Base-by-base conservation (phyloP, 768 basidiomycete species). In the Russula abietina region DNA sequence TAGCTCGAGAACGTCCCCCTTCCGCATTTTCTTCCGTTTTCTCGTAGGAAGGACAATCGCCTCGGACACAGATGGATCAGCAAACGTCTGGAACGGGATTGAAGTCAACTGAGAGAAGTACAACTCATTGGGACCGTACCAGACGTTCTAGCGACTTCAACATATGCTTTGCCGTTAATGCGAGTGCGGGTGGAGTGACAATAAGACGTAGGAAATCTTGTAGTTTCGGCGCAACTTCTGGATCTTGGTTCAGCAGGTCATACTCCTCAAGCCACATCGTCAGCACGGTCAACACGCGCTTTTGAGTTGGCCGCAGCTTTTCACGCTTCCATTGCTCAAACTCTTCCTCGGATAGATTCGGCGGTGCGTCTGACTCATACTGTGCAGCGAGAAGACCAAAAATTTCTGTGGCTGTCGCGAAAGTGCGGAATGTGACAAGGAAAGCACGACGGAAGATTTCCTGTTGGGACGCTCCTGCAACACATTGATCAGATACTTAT, bases 361-460 rank as follows among this genome's bases (percentile, higher is more conserved):
- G 69, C 39, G 82, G 80, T 11, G 72, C 74, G 43, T 79, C 76
- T 70, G 84, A 79, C 59, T 80, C 74, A 74, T 86, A 93, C 17
- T 83, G 80, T 43, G 83, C 79, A 19, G 85, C 74, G 33, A 95
- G 81, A 55, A 84, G 74, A 33, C 89, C 85, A 67, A 93, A 85
- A 2, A 95, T 73, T 46, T 79, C 75, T 46, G 84, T 80, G 2
- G 89, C 81, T 7, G 83, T 83, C 28, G 84, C 86, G 71, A 95
- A 93, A 0, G 90, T 88, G 57, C 85, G 80, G 75, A 90, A 92
- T 17, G 92, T 94, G 73, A 83, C 85, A 50, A 95, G 78, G 76
- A 96, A 95, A n/a, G 83, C 79, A 36, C 79, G 77, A 30, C 79
- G 77, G 70, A 80, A 88, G 12, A 71, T 65, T 14, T 71, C 66